Evolutionary conservation across 2,329 filamentous ascomycete genomes (phyloP), one percentile per base, ranked within the genome.

Genomic region (Aschersonia sp.): DNA sequence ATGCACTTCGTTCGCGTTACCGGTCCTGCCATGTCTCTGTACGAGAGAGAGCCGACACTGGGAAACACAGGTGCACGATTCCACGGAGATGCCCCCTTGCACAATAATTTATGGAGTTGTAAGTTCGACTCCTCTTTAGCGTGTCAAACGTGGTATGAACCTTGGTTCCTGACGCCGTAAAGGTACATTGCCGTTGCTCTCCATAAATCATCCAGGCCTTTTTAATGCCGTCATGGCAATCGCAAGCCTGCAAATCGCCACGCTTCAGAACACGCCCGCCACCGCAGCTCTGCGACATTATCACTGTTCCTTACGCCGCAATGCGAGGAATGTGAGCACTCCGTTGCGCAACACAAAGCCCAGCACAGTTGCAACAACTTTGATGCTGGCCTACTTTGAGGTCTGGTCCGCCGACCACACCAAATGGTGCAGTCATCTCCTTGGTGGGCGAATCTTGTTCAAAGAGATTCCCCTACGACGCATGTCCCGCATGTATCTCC

Each of bases 341-440:
- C 71, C 80, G 0, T 73, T 72, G 44, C 80, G 81, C 56, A 79
- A 89, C 47, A 80, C 82, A 6, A 80, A 88, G 48, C 77, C 87
- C 6, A 80, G 86, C 1, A 96, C 89, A 0, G 69, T 97, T n/a
- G 91, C 89, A 5, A 89, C 89, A 2, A 89, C 87, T 0, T 70
- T 96, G 38, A 69, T 97, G 5, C 73, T 98, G 5, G 87, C 82
- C 0, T 97, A 89, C 61, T 97, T 94, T 58, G 92, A 97, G 62
- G 86, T 96, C 20, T 92, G 91, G 82, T 85, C 84, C 38, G 91
- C 89, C 29, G 91, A 98, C 55, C 91, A 97, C 57, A 81, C 84
- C 48, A 95, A 95, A 62, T 98, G 92, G 92, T 92, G 86, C 58
- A 91, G 85, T 52, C 92, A 97, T 65, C 71, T 97, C 40, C 79